A percentile compares a stretch with the other conserved stretches of the same genome.
These are phyloP conservation scores for Zygoascus hellenicus DNA, from an alignment of 1,139 yeast genomes.

Conservation along the genomic window DNA sequence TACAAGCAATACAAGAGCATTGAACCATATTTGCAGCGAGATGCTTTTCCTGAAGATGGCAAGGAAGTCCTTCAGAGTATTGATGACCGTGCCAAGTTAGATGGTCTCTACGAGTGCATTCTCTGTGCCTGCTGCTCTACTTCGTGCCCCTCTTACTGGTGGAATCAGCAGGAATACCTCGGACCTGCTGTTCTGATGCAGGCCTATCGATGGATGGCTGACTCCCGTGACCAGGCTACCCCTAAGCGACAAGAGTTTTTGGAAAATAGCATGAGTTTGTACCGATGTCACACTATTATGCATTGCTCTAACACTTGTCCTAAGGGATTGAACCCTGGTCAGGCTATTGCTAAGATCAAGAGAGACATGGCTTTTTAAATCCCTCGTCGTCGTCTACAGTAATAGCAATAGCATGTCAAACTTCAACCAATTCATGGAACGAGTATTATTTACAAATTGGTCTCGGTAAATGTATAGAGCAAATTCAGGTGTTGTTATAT, in stretches of 20 bases:
- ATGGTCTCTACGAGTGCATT: constrained; percentile 96
- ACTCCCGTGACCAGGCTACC: constrained; percentile 92
- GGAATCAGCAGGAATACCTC: constrained; percentile 98
- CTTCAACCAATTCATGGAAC: too few species aligned
- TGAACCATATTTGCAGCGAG: constrained; percentile 93
- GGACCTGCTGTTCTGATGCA: constrained; percentile 99
- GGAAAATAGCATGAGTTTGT: constrained; percentile 94
- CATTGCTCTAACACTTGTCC: constrained; percentile 98
- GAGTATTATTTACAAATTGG: too few species aligned
- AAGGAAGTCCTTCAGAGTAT: constrained; percentile 88
- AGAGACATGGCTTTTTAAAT: constrained; percentile 68
- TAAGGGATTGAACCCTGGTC: constrained; percentile 97
- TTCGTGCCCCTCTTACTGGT: constrained; percentile 99
- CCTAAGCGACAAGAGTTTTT: constrained; percentile 77
- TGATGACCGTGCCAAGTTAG: constrained; percentile 93
- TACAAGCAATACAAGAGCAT: constrained; percentile 98
- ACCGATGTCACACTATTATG: constrained; percentile 99
- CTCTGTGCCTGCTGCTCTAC: constrained; percentile 99
- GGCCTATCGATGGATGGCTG: constrained; percentile 98
- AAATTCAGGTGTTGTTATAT: too few species aligned
- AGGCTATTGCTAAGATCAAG: constrained; percentile 95
- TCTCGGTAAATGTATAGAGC: too few species aligned
- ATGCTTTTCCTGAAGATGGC: constrained; percentile 76
- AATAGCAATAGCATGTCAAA: too few species aligned
- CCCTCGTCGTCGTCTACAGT: too few species aligned